Evolutionary conservation across 306 rosid genomes (phyloP).

Genomic region (Castanea sativa): DNA sequence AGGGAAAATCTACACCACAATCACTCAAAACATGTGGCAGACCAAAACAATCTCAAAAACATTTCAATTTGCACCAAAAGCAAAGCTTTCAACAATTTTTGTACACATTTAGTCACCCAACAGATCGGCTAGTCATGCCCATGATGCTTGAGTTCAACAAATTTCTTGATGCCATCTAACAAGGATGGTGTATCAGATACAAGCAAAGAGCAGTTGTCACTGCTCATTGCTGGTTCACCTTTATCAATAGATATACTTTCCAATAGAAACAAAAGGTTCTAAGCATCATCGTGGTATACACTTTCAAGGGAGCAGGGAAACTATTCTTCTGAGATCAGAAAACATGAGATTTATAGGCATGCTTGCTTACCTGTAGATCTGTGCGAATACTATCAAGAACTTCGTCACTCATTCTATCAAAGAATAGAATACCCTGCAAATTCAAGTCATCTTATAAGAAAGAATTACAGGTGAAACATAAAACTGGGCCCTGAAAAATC

Average conservation of each 20-base stretch:
- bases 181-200: background rate
- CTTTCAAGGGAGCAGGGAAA: slow-evolving; percentile 9
- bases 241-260: background rate
- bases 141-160: background rate
- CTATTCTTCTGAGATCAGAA: background rate
- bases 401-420: slow-evolving; percentile 87
- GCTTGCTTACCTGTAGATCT: slow-evolving; percentile 63
- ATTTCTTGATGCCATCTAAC: background rate
- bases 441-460: slow-evolving; percentile 14
- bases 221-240: background rate
- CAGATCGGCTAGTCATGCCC: background rate
- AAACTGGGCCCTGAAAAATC: background rate
- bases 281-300: background rate
- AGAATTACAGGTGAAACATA: background rate
- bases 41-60: background rate
- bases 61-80: background rate
- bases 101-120: background rate
- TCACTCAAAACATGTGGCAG: background rate
- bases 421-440: slow-evolving; percentile 81
- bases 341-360: slow-evolving; percentile 2
- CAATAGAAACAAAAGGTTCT: background rate
- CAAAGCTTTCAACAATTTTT: background rate
- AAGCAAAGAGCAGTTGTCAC: background rate
- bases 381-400: slow-evolving; percentile 55
- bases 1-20: background rate